Conservation (phyloP, 2,329 filamentous ascomycete species). For the Colletotrichum nymphaeae region DNA sequence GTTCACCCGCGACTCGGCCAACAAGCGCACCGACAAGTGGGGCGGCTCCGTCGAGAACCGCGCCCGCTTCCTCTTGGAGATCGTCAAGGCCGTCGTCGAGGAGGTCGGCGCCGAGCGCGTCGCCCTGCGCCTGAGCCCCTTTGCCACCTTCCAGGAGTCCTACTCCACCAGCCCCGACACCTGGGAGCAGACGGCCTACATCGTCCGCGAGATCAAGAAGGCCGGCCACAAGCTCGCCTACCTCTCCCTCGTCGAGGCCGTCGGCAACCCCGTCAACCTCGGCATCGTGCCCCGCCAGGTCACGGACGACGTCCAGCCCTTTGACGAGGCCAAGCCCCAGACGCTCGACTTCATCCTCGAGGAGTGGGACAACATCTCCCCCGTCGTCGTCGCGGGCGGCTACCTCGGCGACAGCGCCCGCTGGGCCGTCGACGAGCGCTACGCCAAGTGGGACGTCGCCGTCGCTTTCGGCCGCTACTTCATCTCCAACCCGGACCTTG, state of each 20-base stretch:
- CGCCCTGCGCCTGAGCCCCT: slow-evolving; percentile 49
- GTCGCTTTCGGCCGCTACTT: slow-evolving; percentile 52
- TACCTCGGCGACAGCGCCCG: slow-evolving; percentile 40
- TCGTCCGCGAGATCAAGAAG: slow-evolving; percentile 42
- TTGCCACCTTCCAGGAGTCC: slow-evolving; percentile 43
- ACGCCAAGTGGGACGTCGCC: slow-evolving; percentile 38
- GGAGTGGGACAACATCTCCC: slow-evolving; percentile 42
- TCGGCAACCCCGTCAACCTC: slow-evolving; percentile 40
- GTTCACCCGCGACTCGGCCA: slow-evolving; percentile 55
- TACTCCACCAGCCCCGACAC: slow-evolving; percentile 39
- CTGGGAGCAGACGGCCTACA: slow-evolving; percentile 43
- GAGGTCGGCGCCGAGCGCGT: slow-evolving; percentile 49
- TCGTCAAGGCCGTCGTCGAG: slow-evolving; percentile 52
- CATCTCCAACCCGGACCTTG: slow-evolving; percentile 54
- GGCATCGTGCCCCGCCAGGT: slow-evolving; percentile 34
- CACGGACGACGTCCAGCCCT: slow-evolving; percentile 35
- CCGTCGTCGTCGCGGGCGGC: slow-evolving; percentile 46
- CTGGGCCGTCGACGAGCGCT: slow-evolving; percentile 42
- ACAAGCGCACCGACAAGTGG: slow-evolving; percentile 58
- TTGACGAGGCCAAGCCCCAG: slow-evolving; percentile 33
- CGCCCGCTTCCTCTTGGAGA: slow-evolving; percentile 63
- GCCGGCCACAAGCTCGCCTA: slow-evolving; percentile 46
- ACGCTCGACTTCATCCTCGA: slow-evolving; percentile 45
- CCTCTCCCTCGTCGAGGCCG: slow-evolving; percentile 49
- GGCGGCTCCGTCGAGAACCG: slow-evolving; percentile 65